Base-by-base conservation (phyloP, 2,329 filamentous ascomycete species). In the Calonectria pseudoreteaudii region DNA sequence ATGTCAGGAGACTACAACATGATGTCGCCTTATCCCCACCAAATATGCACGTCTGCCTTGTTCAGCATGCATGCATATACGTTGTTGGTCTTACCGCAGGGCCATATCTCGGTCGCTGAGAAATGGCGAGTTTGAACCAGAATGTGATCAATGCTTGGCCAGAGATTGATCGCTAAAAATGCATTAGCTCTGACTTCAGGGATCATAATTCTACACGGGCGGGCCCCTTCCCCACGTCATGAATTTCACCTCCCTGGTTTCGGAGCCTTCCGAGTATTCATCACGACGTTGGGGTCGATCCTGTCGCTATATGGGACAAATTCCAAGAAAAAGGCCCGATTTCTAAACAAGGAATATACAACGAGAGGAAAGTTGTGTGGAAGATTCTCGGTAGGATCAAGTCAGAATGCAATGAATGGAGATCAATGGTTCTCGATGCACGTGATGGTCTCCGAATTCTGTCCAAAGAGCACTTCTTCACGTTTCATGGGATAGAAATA, bases 401-500 rank as follows among this genome's bases (percentile, higher is more conserved):
- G 38, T 6, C 4, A 41, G 16, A 41, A 41, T 41, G n/a, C n/a
- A n/a, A 13, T 41, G 4, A 7, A 20, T 16, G 7, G 7, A 7
- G 1, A 1, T 16, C 1, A 4, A 7, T 1, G 0, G 8, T 44
- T 41, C 6, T 44, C 18, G n/a, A 2, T 1, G 1, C 8, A 10
- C n/a, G 2, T 20, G 18, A 6, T 3, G 7, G 2, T n/a, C 2
- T 10, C 41, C 4, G 2, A 10, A 44, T 44, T n/a, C 1, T 7
- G 4, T 18, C 8, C 6, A 20, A 41, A 41, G 4, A 41, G 16
- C 5, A 1, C 7, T 41, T 18, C 4, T 16, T 41, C 13, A 41
- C 1, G 5, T 8, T 41, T 7, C 38, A 41, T 7, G 14, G 41
- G 8, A 3, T 20, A n/a, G 6, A n/a, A 44, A n/a, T n/a, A 9